A percentile compares a stretch with the other conserved stretches of the same genome.
Evolutionary conservation across 1,139 yeast genomes (phyloP).

Genomic region (Kodamaea sp.): DNA sequence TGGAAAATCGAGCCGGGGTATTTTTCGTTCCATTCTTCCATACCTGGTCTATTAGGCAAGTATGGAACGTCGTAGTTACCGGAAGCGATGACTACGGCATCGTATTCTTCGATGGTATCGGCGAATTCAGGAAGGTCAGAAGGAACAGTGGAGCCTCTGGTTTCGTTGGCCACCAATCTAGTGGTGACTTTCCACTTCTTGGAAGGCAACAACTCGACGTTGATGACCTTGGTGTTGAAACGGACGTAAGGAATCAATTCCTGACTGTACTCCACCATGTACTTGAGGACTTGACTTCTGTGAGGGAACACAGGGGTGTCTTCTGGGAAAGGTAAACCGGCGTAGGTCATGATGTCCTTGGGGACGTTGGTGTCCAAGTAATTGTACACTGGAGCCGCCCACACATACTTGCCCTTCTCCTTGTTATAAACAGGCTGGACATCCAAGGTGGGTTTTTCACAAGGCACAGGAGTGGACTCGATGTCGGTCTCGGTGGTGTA

Average conservation of each 20-base stretch:
- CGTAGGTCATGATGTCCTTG: conserved; percentile 56
- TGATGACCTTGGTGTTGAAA: conserved; percentile 31
- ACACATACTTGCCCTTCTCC: conserved; percentile 24
- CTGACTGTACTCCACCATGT: conserved; percentile 41
- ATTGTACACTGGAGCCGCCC: conserved; percentile 49
- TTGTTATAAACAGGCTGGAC: conserved; percentile 18
- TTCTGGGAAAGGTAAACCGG: conserved; percentile 44
- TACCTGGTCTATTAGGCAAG: conserved; percentile 55
- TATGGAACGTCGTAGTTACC: conserved; percentile 62
- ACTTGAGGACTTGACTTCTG: conserved; percentile 48
- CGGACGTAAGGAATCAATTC: conserved; percentile 35
- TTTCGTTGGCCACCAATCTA: conserved; percentile 24
- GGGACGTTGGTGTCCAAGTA: conserved; percentile 66
- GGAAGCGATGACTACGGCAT: conserved; percentile 57
- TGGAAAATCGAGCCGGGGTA: conserved; percentile 55
- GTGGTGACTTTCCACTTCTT: conserved; percentile 48
- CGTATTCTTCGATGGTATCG: conserved; percentile 25
- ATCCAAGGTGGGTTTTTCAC: conserved; percentile 18
- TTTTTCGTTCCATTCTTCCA: conserved; percentile 46
- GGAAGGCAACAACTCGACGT: conserved; percentile 29
- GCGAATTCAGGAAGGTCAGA: conserved; percentile 8
- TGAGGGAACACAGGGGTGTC: conserved; percentile 50
- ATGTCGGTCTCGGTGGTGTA: conserved; percentile 26
- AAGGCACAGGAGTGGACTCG: conserved; percentile 21
- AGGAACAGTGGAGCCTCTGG: conserved; percentile 16